Evolutionary conservation across 164 flowering plant species (phyloP), one percentile per base, ranked within the genome.

Genomic region (Berberis vulgaris): DNA sequence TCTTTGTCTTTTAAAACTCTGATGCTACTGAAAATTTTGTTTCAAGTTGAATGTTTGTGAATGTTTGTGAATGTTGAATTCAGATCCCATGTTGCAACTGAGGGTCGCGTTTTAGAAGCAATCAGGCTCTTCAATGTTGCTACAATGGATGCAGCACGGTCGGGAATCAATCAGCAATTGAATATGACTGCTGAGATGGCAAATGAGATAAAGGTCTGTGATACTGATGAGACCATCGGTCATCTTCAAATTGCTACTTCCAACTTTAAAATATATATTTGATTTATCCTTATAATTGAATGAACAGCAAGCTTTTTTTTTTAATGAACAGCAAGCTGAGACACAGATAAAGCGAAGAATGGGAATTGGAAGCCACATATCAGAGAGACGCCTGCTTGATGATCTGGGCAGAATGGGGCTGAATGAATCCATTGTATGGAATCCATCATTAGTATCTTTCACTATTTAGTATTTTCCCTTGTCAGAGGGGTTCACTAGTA

Each of bases 81-180:
- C 40, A 94, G 99, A 78, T 87, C 92, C 13, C 73, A 86, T 69
- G 83, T 80, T 43, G 99, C 96, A 60, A 91, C 86, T 3, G 97
- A 85, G 56, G 84, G 83, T 59, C 81, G 87, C 73, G 97, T 95
- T 39, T 59, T 64, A 43, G 97, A 91, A 79, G 97, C 99, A 63
- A 76, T 86, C 10, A 78, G 85, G 68, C 96, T 91, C 52, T 95
- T 95, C 70, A 81, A 82, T 47, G 87, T 83, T 49, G 77, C 97
- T 41, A 95, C 99, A 3, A 84, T 95, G 92, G 97, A 95, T 84
- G 99, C 99, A 40, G 97, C 99, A 13, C 76, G 81, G 13, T 91
- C 97, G 43, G 99, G 99, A 69, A 79, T 95, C 61, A 86, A 80
- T 67, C 85, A 87, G 55, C 89, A 84, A 47, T 72, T 90, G 13